These are phyloP conservation scores for Pseudoneurospora amorphoporcata DNA, from an alignment of 495 filamentous ascomycete genomes.

Conservation along the genomic window DNA sequence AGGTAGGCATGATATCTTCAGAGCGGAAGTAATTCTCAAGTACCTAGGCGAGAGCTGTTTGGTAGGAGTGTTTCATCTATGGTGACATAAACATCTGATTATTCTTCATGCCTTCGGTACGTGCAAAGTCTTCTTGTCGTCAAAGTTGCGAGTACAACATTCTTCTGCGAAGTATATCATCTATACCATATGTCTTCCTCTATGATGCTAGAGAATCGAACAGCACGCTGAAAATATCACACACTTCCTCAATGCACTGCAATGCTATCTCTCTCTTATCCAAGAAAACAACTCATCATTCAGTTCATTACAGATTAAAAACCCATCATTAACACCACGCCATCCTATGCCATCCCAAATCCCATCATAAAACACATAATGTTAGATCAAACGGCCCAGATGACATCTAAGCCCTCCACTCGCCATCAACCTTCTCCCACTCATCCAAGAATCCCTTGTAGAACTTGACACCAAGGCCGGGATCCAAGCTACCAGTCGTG, in stretches of 20 bases:
- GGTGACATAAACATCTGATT: too few species aligned
- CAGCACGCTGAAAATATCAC: background rate
- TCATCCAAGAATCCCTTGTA: conserved; percentile 86
- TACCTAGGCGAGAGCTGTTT: too few species aligned
- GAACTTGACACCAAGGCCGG: conserved; percentile 75
- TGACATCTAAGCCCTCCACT: conserved; percentile 44
- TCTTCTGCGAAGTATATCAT: background rate
- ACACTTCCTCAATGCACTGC: background rate
- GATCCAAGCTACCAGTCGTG: conserved; percentile 77
- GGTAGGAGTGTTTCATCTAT: too few species aligned
- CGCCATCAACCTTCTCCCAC: conserved; percentile 76
- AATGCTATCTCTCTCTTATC: background rate
- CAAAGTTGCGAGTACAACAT: background rate
- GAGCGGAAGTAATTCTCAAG: too few species aligned
- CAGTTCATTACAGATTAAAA: background rate
- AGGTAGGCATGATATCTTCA: too few species aligned
- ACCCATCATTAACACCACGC: background rate
- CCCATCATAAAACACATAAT: conserved; percentile 1
- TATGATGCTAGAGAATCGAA: background rate
- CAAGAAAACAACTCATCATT: background rate
- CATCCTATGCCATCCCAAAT: background rate
- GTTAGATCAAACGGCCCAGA: background rate
- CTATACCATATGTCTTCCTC: background rate
- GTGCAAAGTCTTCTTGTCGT: background rate
- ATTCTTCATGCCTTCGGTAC: too few species aligned